phyloP scores from a whole-genome alignment of 1,284 basidiomycete genomes.

The Fomes fomentarius region DNA sequence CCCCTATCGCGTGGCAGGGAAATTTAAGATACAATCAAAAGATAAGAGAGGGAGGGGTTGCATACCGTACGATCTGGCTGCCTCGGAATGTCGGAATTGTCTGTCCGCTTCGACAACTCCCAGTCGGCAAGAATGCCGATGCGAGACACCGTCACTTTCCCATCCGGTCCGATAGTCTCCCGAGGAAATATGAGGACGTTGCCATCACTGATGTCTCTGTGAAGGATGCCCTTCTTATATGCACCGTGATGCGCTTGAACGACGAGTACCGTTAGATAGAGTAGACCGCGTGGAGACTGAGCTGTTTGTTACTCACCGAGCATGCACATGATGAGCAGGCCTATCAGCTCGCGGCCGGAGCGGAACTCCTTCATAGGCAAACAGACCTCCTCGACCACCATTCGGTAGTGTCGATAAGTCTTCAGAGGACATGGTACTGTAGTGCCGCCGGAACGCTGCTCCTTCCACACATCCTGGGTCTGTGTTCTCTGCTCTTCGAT shows the following conservation, averaged over 20 bases:
- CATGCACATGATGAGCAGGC: background rate
- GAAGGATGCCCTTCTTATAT: conserved; percentile 3
- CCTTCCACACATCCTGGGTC: conserved; percentile 4
- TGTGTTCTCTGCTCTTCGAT: conserved; percentile 2
- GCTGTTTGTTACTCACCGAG: background rate
- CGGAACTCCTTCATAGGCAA: conserved; percentile 1
- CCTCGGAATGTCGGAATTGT: background rate
- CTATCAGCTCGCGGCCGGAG: background rate
- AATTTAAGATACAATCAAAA: background rate
- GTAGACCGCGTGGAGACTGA: background rate
- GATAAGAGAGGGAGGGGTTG: background rate
- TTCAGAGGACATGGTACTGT: background rate
- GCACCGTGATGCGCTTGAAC: conserved; percentile 12
- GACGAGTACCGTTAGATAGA: background rate
- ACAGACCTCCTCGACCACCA: conserved; percentile 10
- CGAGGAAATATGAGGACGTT: conserved; percentile 9
- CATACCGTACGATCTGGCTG: conserved; percentile 11
- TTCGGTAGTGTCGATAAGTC: conserved; percentile 9
- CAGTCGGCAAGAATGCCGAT: conserved; percentile 13
- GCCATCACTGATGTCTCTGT: conserved; percentile 19
- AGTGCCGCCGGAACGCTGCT: background rate
- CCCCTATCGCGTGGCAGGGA: conserved; percentile 1
- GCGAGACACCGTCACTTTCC: background rate
- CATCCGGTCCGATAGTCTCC: background rate
- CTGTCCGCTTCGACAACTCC: conserved; percentile 12